These are phyloP conservation scores for Monosporozyma aerobia DNA, from an alignment of 805 yeast genomes.

Conservation along the genomic window DNA sequence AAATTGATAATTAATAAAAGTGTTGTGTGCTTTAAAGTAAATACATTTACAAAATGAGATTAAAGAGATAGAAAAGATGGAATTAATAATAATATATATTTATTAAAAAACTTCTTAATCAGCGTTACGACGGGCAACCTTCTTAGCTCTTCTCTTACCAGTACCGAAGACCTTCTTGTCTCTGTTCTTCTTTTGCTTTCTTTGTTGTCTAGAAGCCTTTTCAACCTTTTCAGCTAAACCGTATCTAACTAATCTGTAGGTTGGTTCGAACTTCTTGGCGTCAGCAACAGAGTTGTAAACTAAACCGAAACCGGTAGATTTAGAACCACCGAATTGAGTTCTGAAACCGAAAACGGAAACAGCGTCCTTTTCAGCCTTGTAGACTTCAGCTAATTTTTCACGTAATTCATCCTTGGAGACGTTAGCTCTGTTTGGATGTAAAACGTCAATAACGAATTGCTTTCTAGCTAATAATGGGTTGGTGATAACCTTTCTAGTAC, in stretches of 20 bases:
- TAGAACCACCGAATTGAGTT: slow-evolving; percentile 99
- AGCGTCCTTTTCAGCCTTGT: slow-evolving; percentile 89
- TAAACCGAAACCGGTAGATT: slow-evolving; percentile 98
- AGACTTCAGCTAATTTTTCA: slow-evolving; percentile 78
- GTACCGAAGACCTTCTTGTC: slow-evolving; percentile 99
- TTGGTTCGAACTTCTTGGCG: slow-evolving; percentile 97
- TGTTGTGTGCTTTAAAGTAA: slow-evolving; percentile 2
- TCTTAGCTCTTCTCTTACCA: slow-evolving; percentile 88
- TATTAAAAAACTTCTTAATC: slow-evolving; percentile 38
- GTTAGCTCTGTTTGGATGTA: slow-evolving; percentile 99
- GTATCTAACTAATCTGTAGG: slow-evolving; percentile 98
- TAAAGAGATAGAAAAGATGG: background rate
- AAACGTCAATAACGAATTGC: slow-evolving; percentile 98
- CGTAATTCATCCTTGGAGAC: slow-evolving; percentile 99
- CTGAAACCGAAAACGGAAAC: slow-evolving; percentile 98
- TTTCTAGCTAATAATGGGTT: slow-evolving; percentile 99
- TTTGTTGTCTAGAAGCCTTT: slow-evolving; percentile 98
- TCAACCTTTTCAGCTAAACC: slow-evolving; percentile 95
- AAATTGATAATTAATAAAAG: slow-evolving; percentile 1
- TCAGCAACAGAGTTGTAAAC: slow-evolving; percentile 97
- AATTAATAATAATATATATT: background rate
- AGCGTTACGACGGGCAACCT: slow-evolving; percentile 82
- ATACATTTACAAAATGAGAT: slow-evolving; percentile 1
- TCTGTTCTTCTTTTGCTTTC: slow-evolving; percentile 99
- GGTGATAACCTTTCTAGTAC: slow-evolving; percentile 97